Base-by-base conservation (phyloP, 2,329 filamentous ascomycete genomes). In the Teratosphaeria zuluensis region DNA sequence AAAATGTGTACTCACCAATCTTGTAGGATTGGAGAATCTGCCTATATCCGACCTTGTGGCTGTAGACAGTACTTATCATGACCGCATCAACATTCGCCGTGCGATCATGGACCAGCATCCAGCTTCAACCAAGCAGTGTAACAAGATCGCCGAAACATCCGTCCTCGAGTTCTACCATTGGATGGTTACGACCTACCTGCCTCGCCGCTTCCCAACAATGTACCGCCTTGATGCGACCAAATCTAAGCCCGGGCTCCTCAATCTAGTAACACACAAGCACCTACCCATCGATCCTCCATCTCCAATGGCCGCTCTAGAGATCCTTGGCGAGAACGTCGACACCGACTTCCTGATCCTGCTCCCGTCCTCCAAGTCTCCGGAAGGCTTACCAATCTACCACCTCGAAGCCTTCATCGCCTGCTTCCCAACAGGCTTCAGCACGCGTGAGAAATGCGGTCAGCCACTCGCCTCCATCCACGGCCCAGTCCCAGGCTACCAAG, bases 291-390 rank as follows among this genome's bases (percentile, higher is more conserved):
- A 42, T 7, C 56, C 73, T 1, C 61, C 72, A 1, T 60, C 68
- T 4, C 72, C 75, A 0, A 61, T 70, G 7, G 63, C 67, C 28
- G 78, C 79, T 0, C 74, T 85, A 2, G 66, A 74, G 52, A 76
- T 75, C 2, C 69, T 86, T 0, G 78, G 77, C 32, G 71, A 73
- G 11, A 79, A 80, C 56, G 69, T 86, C 30, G 84, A 86, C 63
- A 78, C 80, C 53, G 84, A 87, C 57, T 82, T 85, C 66, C 71
- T 86, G 2, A 70, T 87, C 61, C 75, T 87, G 0, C 71, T 84
- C 0, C 80, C 80, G 0, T 73, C 74, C 28, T 62, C 58, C 4
- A 59, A 57, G 1, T 53, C 63, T 0, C 56, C 65, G 0, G 62
- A 66, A 2, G 69, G 69, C 24, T 64, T 70, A 1, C 63, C 66